These are phyloP conservation scores for Diaporthe destruens DNA, from an alignment of 2,329 filamentous ascomycete genomes.

Conservation along the genomic window DNA sequence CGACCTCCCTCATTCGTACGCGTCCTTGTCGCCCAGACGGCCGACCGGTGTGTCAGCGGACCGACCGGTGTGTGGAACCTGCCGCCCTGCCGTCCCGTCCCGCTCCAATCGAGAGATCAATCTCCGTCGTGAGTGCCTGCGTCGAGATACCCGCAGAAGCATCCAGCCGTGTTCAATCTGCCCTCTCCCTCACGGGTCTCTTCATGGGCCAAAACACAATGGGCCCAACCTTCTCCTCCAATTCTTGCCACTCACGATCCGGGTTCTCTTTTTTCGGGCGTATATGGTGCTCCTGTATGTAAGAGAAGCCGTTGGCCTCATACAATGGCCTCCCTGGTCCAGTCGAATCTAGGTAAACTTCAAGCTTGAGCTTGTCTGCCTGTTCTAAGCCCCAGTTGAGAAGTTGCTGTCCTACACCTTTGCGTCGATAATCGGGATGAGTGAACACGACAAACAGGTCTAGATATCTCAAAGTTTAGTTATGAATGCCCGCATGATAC, in stretches of 20 bases:
- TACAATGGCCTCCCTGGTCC: constrained; percentile 43
- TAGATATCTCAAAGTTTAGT: constrained; percentile 9
- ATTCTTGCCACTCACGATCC: constrained; percentile 46
- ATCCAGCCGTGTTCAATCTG: background rate
- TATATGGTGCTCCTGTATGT: constrained; percentile 45
- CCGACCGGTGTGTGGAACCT: background rate
- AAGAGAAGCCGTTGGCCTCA: constrained; percentile 44
- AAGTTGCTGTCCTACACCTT: constrained; percentile 45
- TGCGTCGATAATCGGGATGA: constrained; percentile 45
- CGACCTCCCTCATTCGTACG: no score
- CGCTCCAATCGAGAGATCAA: background rate
- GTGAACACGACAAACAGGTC: constrained; percentile 47
- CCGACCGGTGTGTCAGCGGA: no score
- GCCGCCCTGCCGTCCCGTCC: background rate
- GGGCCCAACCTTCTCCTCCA: constrained; percentile 56
- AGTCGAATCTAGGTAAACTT: constrained; percentile 46
- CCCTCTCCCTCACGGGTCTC: constrained; percentile 39
- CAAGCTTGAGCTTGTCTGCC: constrained; percentile 44
- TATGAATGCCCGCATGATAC: no score
- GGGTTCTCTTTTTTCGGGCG: constrained; percentile 43
- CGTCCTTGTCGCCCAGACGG: no score
- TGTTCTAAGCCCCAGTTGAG: constrained; percentile 46
- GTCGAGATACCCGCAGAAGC: background rate
- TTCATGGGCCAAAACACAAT: constrained; percentile 45
- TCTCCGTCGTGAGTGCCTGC: background rate